Conservation (phyloP, 169 alveolate genomes). For the Eimeria acervulina region DNA sequence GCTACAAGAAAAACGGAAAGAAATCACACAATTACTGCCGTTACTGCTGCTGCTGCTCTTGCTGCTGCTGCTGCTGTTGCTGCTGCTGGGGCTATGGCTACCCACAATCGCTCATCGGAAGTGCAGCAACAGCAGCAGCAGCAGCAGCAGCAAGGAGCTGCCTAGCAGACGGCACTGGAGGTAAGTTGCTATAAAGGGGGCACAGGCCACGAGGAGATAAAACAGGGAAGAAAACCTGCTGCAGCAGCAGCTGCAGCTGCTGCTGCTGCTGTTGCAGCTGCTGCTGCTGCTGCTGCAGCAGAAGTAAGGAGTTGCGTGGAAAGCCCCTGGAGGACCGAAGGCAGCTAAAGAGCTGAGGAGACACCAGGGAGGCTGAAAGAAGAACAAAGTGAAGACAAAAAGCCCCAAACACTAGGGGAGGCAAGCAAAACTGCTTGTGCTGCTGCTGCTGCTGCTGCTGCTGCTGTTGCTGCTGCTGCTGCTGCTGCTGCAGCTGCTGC, state of each 20-base stretch:
- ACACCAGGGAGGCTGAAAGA: conserved; percentile 33
- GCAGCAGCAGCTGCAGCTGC: not conserved
- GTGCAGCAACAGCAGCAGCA: conserved; percentile 36
- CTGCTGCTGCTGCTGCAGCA: not conserved
- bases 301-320: not conserved
- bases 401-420: not conserved
- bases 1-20: not conserved
- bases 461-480: not conserved
- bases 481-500: no score
- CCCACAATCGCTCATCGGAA: not conserved
- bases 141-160: not conserved
- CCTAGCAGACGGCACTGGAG: not conserved
- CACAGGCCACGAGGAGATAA: not conserved
- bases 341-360: conserved; percentile 45
- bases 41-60: not conserved
- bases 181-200: not conserved
- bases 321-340: not conserved
- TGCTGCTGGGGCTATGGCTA: not conserved
- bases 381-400: conserved; percentile 28
- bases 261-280: not conserved
- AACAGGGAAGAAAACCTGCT: not conserved
- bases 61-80: not conserved
- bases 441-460: conserved; percentile 4
- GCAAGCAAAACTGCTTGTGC: not conserved
- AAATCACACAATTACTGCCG: not conserved